Conservation (phyloP, 352 stramenopile genomes). For the Pythium brachiatum region DNA sequence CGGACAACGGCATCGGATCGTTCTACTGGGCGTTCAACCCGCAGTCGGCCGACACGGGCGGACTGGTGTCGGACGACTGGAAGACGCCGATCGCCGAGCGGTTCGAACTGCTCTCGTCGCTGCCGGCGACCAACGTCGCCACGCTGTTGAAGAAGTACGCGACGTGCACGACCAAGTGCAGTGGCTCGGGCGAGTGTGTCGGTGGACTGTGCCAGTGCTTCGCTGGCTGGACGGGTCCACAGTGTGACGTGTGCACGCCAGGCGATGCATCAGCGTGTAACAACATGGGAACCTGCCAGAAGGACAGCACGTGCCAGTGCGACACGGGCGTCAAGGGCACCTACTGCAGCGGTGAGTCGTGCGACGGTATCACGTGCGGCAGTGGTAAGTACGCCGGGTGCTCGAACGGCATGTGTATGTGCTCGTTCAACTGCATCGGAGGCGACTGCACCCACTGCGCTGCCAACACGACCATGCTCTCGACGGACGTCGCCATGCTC, state of each 20-base stretch:
- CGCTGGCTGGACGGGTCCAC: conserved; percentile 55
- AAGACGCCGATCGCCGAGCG: conserved; percentile 55
- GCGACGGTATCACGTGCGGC: conserved; percentile 50
- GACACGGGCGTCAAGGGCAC: conserved; percentile 44
- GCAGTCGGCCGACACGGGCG: conserved; percentile 64
- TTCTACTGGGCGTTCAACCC: conserved; percentile 84
- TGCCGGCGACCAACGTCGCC: conserved; percentile 41
- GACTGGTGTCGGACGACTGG: conserved; percentile 73
- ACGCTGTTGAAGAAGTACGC: conserved; percentile 40
- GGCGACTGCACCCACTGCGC: conserved; percentile 44
- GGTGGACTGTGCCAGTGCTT: conserved; percentile 52
- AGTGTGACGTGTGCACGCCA: conserved; percentile 59
- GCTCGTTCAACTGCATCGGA: conserved; percentile 51
- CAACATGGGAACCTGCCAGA: conserved; percentile 44
- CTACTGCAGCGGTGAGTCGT: conserved; percentile 52
- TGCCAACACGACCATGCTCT: conserved; percentile 27
- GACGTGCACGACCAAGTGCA: conserved; percentile 37
- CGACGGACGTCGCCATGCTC: neutral
- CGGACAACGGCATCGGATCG: conserved; percentile 51
- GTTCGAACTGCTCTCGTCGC: conserved; percentile 38
- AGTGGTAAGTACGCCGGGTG: conserved; percentile 48
- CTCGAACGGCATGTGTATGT: conserved; percentile 51
- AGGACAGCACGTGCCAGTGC: conserved; percentile 60
- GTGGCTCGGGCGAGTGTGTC: conserved; percentile 49
- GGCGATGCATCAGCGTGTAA: conserved; percentile 54